phyloP scores from a whole-genome alignment of 1,284 basidiomycete genomes.

The Apiotrichum veenhuisii region DNA sequence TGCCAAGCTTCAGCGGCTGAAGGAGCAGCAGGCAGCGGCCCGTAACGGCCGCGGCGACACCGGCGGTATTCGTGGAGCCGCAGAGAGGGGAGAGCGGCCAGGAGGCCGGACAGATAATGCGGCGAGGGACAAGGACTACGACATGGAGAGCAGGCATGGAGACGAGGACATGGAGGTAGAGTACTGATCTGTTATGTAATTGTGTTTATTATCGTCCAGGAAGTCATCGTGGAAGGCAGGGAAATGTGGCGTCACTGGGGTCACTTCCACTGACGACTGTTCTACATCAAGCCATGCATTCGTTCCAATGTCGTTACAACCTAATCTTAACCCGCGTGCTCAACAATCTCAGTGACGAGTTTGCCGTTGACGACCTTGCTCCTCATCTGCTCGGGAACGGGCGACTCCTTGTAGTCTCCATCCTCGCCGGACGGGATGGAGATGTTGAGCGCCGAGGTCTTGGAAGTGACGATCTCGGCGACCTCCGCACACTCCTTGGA shows the following conservation, averaged over 20 bases:
- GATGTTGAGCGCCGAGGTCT: conserved; percentile 92
- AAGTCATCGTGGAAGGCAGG: too few relatives aligned
- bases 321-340: conserved; percentile 65
- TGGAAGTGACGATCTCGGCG: conserved; percentile 88
- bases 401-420: conserved; percentile 84
- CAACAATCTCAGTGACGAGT: conserved; percentile 80
- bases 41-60: conserved; percentile 2
- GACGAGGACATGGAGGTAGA: conserved; percentile 23
- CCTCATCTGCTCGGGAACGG: conserved; percentile 95
- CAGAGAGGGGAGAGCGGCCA: conserved; percentile 9
- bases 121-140: not conserved
- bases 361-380: conserved; percentile 78
- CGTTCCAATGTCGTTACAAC: conserved; percentile 1
- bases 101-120: not conserved
- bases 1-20: conserved; percentile 26
- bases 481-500: conserved; percentile 69
- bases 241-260: too few relatives aligned
- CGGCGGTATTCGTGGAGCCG: conserved; percentile 7
- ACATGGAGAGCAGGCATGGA: conserved; percentile 17
- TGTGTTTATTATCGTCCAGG: not conserved
- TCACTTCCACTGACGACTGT: not conserved
- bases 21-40: conserved; percentile 13
- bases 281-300: not conserved
- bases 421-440: conserved; percentile 77
- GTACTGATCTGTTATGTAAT: conserved; percentile 5